These are phyloP conservation scores for Aurinia saxatilis DNA, from an alignment of 345 rosid genomes.

Conservation along the genomic window DNA sequence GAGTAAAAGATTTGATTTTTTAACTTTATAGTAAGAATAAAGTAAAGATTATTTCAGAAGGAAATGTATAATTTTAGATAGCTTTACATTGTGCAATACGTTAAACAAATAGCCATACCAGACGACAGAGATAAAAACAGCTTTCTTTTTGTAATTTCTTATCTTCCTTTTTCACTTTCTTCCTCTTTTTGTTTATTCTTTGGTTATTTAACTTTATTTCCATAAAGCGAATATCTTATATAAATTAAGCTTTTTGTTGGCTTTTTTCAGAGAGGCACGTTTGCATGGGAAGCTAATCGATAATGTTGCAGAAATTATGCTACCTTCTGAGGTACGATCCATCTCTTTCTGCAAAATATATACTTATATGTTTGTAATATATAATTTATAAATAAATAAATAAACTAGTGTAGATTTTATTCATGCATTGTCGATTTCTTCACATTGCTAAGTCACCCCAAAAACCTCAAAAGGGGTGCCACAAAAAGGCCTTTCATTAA, in stretches of 20 bases:
- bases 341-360: conserved; percentile 19
- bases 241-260: conserved; percentile 34
- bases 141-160: conserved; percentile 27
- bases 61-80: neutral
- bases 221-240: conserved; percentile 43
- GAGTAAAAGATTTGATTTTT: conserved; percentile 3
- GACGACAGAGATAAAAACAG: conserved; percentile 11
- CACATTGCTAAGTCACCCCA: conserved; percentile 15
- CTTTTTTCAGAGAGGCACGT: conserved; percentile 83
- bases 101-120: conserved; percentile 22
- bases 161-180: conserved; percentile 26
- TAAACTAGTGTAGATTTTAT: neutral
- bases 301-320: conserved; percentile 42
- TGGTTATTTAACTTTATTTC: neutral
- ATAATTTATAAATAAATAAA: neutral
- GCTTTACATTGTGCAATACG: conserved; percentile 9
- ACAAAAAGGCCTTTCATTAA: conserved; percentile 34
- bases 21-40: conserved; percentile 16
- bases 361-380: neutral
- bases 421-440: conserved; percentile 19
- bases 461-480: conserved; percentile 29
- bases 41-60: neutral
- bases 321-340: conserved; percentile 67
- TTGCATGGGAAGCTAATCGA: conserved; percentile 74
- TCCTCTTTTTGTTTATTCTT: conserved; percentile 36